A percentile compares a stretch with the other conserved stretches of the same genome.
phyloP scores from a whole-genome alignment of 441 rosid genomes.

The Sinapis alba region DNA sequence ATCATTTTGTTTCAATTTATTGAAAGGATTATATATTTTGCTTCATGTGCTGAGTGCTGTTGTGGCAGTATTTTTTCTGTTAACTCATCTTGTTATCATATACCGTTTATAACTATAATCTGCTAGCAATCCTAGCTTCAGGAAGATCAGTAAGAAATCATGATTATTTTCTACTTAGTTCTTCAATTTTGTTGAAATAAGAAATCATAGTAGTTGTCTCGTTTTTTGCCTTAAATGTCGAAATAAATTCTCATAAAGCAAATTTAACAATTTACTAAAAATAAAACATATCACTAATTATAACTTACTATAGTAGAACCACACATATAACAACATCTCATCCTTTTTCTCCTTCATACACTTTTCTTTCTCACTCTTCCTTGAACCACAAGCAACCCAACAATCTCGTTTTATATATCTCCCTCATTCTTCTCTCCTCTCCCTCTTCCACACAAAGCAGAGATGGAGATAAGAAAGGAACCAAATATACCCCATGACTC shows the following conservation, averaged over 20 bases:
- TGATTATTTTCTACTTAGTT: not conserved
- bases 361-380: constrained; percentile 15
- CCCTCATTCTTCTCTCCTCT: constrained; percentile 15
- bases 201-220: not conserved
- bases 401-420: constrained; percentile 12
- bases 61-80: not conserved
- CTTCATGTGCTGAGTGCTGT: not conserved
- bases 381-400: constrained; percentile 28
- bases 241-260: not conserved
- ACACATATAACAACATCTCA: not conserved
- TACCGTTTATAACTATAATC: not conserved
- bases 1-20: too few species aligned
- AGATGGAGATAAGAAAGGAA: constrained; percentile 61
- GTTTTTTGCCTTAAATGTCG: not conserved
- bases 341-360: constrained; percentile 10
- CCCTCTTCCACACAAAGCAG: constrained; percentile 40
- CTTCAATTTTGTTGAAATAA: not conserved
- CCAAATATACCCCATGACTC: constrained; percentile 5
- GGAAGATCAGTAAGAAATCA: not conserved
- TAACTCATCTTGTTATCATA: not conserved
- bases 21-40: too few species aligned
- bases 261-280: constrained; percentile 21
- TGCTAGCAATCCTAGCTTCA: not conserved
- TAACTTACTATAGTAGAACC: not conserved
- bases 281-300: constrained; percentile 11